Conservation (phyloP, 352 stramenopile genomes). For the Plasmopara viticola region DNA sequence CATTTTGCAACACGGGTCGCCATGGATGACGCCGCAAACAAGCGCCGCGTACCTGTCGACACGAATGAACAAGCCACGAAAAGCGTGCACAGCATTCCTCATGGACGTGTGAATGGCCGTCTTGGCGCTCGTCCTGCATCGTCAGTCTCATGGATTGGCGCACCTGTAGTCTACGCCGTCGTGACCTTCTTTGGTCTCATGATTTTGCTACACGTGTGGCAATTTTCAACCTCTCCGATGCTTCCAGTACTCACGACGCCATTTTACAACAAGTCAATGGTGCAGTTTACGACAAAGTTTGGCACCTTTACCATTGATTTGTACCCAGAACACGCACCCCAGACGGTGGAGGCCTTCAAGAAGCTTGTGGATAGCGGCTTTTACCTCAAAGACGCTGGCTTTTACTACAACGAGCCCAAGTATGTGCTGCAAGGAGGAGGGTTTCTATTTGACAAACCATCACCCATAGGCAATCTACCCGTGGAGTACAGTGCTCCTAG, state of each 20-base stretch:
- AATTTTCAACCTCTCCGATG: conserved; percentile 44
- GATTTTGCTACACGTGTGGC: conserved; percentile 56
- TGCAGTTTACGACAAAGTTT: conserved; percentile 72
- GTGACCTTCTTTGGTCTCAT: conserved; percentile 50
- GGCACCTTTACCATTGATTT: conserved; percentile 74
- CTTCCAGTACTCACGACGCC: conserved; percentile 42
- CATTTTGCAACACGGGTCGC: conserved; percentile 4
- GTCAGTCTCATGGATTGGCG: conserved; percentile 30
- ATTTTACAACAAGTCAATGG: conserved; percentile 81
- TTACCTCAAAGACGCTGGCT: conserved; percentile 65
- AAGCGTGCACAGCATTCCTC: conserved; percentile 4
- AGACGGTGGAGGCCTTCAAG: conserved; percentile 66
- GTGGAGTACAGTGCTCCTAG: conserved; percentile 80
- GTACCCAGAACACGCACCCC: conserved; percentile 69
- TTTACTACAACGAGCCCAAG: conserved; percentile 82
- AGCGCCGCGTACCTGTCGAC: conserved; percentile 24
- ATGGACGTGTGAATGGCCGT: conserved; percentile 3
- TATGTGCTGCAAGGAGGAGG: conserved; percentile 74
- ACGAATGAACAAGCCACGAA: conserved; percentile 16
- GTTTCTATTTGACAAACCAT: conserved; percentile 65
- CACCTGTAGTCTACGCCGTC: conserved; percentile 33
- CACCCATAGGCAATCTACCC: conserved; percentile 56
- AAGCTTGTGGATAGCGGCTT: conserved; percentile 59
- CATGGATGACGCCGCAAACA: conserved; percentile 23
- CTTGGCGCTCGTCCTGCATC: conserved; percentile 4